These are phyloP conservation scores for Sabuloglossum arenarium DNA, from an alignment of 495 filamentous ascomycete species.

Conservation along the genomic window DNA sequence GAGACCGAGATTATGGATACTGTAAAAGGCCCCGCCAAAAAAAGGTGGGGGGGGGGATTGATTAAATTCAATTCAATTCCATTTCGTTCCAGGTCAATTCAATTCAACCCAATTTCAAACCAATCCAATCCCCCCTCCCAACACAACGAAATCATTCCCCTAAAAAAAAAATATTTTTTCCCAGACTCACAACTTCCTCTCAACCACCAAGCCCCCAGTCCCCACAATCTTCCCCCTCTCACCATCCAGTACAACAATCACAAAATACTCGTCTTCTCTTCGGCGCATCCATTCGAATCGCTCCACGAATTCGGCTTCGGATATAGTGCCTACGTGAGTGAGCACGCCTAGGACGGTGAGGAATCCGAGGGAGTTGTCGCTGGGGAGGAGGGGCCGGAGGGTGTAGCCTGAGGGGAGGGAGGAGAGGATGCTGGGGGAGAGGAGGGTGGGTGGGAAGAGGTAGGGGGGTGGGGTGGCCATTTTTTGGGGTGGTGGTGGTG, in stretches of 20 bases:
- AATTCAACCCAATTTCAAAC: too few relatives aligned
- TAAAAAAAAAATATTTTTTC: neutral
- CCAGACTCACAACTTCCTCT: slow-evolving; percentile 51
- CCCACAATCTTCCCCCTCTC: slow-evolving; percentile 48
- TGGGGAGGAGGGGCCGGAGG: slow-evolving; percentile 55
- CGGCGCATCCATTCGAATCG: slow-evolving; percentile 69
- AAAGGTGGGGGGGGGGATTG: too few relatives aligned
- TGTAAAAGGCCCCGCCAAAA: too few relatives aligned
- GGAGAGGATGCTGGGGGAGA: slow-evolving; percentile 55
- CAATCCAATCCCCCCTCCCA: too few relatives aligned
- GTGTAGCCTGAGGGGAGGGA: slow-evolving; percentile 54
- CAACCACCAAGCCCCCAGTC: slow-evolving; percentile 69
- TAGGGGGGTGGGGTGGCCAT: neutral
- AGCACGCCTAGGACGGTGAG: slow-evolving; percentile 80
- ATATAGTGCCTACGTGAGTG: slow-evolving; percentile 81
- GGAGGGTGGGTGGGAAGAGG: slow-evolving; percentile 58
- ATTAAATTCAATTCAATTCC: too few relatives aligned
- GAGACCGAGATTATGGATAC: slow-evolving; percentile 47
- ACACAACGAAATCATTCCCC: too few relatives aligned
- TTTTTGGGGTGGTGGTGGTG: neutral
- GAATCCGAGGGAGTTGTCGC: slow-evolving; percentile 62
- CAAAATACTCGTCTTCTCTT: slow-evolving; percentile 63
- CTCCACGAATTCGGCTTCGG: slow-evolving; percentile 47
- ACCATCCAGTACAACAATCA: slow-evolving; percentile 63
- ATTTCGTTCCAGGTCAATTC: too few relatives aligned